A percentile compares a stretch with the other conserved stretches of the same genome.
Evolutionary conservation across 2,329 filamentous ascomycete species (phyloP).

Genomic region (Fusarium zealandicum): DNA sequence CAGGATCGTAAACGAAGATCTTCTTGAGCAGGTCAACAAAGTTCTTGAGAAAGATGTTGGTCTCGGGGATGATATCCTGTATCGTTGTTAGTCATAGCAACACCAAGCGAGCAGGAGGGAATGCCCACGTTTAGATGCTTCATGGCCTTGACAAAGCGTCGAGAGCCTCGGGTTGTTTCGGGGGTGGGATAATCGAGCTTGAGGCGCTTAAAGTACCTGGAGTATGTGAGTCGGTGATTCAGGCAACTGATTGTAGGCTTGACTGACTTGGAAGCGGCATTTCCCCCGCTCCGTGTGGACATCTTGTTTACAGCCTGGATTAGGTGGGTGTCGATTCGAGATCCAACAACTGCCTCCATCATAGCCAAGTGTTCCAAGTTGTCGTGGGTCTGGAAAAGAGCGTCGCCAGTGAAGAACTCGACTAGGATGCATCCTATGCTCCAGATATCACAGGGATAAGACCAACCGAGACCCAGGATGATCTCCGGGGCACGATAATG

Average conservation of each 20-base stretch:
- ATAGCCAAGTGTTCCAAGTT: slow-evolving; percentile 77
- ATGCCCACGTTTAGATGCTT: slow-evolving; percentile 66
- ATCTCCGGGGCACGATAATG: slow-evolving; percentile 76
- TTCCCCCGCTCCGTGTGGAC: slow-evolving; percentile 62
- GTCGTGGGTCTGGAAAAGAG: slow-evolving; percentile 75
- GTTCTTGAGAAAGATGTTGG: slow-evolving; percentile 64
- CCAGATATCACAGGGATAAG: slow-evolving; percentile 76
- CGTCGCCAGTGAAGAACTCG: slow-evolving; percentile 75
- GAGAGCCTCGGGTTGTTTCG: slow-evolving; percentile 70
- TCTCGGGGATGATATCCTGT: slow-evolving; percentile 70
- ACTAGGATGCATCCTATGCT: slow-evolving; percentile 77
- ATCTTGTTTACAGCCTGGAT: slow-evolving; percentile 59
- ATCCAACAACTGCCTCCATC: slow-evolving; percentile 74
- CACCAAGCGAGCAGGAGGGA: too few species aligned
- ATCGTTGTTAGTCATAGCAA: slow-evolving; percentile 6
- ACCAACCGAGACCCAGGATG: slow-evolving; percentile 74
- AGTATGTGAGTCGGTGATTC: slow-evolving; percentile 37
- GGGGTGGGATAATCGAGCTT: slow-evolving; percentile 70
- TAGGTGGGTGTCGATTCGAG: slow-evolving; percentile 64
- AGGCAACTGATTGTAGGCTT: background rate
- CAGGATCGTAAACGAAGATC: slow-evolving; percentile 74
- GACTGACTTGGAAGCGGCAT: slow-evolving; percentile 69
- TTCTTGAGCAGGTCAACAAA: slow-evolving; percentile 70
- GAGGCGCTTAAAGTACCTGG: slow-evolving; percentile 71
- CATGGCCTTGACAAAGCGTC: slow-evolving; percentile 75